phyloP scores from a whole-genome alignment of 352 stramenopile species.

The Hyaloperonospora brassicae region DNA sequence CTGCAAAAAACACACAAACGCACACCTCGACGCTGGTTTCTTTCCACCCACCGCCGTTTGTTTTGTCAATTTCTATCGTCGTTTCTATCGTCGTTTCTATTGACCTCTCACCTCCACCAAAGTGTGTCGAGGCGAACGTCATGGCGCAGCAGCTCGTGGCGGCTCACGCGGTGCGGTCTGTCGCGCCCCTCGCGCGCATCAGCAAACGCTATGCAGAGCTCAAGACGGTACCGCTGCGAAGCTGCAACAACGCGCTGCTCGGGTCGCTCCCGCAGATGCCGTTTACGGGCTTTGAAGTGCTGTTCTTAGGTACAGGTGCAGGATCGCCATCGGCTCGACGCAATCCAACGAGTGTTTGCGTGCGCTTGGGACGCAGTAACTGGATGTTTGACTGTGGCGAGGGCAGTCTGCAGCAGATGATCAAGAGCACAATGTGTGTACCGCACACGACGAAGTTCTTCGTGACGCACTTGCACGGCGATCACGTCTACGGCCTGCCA shows the following conservation, averaged over 20 bases:
- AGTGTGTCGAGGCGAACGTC: too few species aligned
- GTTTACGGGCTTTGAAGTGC: conserved; percentile 80
- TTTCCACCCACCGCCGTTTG: too few species aligned
- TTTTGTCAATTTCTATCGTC: too few species aligned
- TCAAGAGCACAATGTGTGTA: conserved; percentile 67
- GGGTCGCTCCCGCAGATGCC: conserved; percentile 29
- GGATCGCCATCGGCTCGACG: conserved; percentile 61
- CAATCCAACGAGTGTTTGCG: conserved; percentile 52
- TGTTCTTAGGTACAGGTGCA: conserved; percentile 76
- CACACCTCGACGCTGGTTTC: too few species aligned
- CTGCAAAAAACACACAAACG: too few species aligned
- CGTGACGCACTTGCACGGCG: conserved; percentile 76
- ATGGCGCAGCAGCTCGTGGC: neutral
- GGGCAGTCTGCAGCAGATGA: conserved; percentile 70
- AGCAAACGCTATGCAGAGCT: conserved; percentile 33
- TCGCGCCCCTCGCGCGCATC: conserved; percentile 23
- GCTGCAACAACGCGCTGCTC: conserved; percentile 41
- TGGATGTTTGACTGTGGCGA: conserved; percentile 88
- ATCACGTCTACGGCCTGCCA: conserved; percentile 78
- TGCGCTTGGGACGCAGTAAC: conserved; percentile 56
- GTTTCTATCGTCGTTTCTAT: too few species aligned
- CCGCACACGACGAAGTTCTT: conserved; percentile 81
- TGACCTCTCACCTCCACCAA: too few species aligned
- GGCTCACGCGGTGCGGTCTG: conserved; percentile 15
- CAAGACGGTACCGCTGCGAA: conserved; percentile 46